Percentiles rank a stretch among this genome's conserved stretches.
Conservation (phyloP, 2,329 filamentous ascomycete species). For the Tolypocladium amazonense region DNA sequence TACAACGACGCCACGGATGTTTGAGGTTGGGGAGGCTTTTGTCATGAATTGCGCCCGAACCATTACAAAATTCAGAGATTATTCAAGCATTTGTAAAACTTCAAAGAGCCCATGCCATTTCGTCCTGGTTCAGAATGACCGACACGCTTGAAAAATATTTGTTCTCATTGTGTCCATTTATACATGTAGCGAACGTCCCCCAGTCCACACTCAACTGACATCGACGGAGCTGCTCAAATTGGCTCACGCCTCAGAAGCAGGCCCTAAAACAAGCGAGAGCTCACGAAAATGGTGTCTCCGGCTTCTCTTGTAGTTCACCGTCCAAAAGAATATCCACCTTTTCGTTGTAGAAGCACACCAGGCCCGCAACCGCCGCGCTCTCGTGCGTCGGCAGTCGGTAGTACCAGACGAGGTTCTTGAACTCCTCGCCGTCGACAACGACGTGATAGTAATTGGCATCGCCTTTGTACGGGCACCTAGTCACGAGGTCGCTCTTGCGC, state of each 20-base stretch:
- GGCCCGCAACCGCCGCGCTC: constrained; percentile 41
- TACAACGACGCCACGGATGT: neutral
- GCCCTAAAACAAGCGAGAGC: neutral
- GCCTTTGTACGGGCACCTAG: constrained; percentile 58
- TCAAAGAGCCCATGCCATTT: neutral
- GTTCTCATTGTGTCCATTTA: neutral
- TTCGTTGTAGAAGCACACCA: constrained; percentile 58
- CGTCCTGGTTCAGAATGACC: neutral
- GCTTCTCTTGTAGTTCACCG: constrained; percentile 20
- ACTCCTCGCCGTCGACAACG: constrained; percentile 29
- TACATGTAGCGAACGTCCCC: neutral
- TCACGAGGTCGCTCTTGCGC: constrained; percentile 37
- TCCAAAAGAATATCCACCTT: constrained; percentile 53
- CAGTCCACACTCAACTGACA: neutral
- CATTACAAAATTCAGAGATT: neutral
- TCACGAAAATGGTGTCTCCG: constrained; percentile 1
- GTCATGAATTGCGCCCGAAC: neutral
- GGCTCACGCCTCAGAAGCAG: neutral
- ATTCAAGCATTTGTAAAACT: too few species aligned
- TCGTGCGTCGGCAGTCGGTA: constrained; percentile 48
- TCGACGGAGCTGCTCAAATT: too few species aligned
- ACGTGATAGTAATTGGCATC: constrained; percentile 52
- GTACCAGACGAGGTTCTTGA: constrained; percentile 50
- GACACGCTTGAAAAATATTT: neutral
- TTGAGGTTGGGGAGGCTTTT: neutral